A percentile compares a stretch with the other conserved stretches of the same genome.
Conservation (phyloP, 768 basidiomycete genomes). For the Xerocomellus intermedius region DNA sequence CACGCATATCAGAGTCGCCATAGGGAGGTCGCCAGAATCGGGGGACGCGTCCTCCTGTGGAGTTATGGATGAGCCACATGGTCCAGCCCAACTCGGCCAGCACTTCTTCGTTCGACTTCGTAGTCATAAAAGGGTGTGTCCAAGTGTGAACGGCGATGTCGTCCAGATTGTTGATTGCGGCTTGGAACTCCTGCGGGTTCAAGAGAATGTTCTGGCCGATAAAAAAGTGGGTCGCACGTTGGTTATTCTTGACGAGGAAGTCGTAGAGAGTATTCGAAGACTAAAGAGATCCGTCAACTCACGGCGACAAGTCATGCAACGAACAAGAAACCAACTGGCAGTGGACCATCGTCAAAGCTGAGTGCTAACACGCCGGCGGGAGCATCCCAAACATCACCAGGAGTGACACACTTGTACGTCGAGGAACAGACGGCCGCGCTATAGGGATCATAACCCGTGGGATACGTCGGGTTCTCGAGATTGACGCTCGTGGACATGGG, state of each 20-base stretch:
- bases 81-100: slow-evolving; percentile 79
- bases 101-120: slow-evolving; percentile 63
- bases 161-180: slow-evolving; percentile 43
- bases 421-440: slow-evolving; percentile 69
- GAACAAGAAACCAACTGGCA: slow-evolving; percentile 35
- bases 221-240: slow-evolving; percentile 84
- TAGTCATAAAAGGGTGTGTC: slow-evolving; percentile 82
- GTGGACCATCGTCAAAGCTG: slow-evolving; percentile 83
- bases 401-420: slow-evolving; percentile 62
- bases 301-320: background rate
- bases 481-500: slow-evolving; percentile 43
- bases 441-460: slow-evolving; percentile 37
- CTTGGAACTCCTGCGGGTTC: slow-evolving; percentile 54
- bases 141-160: slow-evolving; percentile 51
- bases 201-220: slow-evolving; percentile 76
- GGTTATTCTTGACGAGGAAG: slow-evolving; percentile 65
- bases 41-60: slow-evolving; percentile 73
- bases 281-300: slow-evolving; percentile 26
- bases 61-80: slow-evolving; percentile 73
- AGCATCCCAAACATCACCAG: slow-evolving; percentile 73
- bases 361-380: slow-evolving; percentile 65
- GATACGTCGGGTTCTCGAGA: slow-evolving; percentile 38
- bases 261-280: slow-evolving; percentile 50
- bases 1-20: slow-evolving; percentile 81
- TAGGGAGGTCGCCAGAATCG: slow-evolving; percentile 88